A percentile compares a stretch with the other conserved stretches of the same genome.
phyloP scores from a whole-genome alignment of 2,329 filamentous ascomycete species.

The Hymenoscyphus repandus region DNA sequence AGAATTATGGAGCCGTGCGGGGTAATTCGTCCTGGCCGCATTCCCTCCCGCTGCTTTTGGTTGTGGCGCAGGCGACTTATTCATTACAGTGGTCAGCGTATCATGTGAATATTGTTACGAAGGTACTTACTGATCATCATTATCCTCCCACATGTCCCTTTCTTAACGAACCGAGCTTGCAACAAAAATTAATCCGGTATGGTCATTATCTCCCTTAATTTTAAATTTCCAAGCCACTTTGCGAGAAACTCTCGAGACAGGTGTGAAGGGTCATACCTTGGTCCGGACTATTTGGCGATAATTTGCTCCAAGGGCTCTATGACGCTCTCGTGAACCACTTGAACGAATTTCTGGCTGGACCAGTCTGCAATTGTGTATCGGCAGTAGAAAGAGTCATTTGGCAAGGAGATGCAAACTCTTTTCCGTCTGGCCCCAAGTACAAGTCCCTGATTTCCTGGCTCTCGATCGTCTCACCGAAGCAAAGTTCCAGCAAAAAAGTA shows the following conservation, averaged over 20 bases:
- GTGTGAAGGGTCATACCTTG: too few species aligned
- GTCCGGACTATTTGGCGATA: not conserved
- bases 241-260: too few species aligned
- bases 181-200: too few species aligned
- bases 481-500: conserved; percentile 26
- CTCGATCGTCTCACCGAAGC: conserved; percentile 24
- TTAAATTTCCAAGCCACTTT: too few species aligned
- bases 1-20: not conserved
- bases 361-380: conserved; percentile 24
- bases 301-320: conserved; percentile 13
- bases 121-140: too few species aligned
- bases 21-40: not conserved
- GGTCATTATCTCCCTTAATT: too few species aligned
- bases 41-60: not conserved
- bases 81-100: too few species aligned
- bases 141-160: too few species aligned
- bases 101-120: too few species aligned
- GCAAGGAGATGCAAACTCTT: not conserved
- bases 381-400: conserved; percentile 18
- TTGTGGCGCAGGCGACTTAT: too few species aligned
- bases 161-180: too few species aligned
- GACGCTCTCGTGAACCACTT: conserved; percentile 22
- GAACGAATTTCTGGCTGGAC: conserved; percentile 17
- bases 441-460: conserved; percentile 7
- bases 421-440: too few species aligned